These are phyloP conservation scores for Trametes pubescens DNA, from an alignment of 1,284 basidiomycete species.

Conservation along the genomic window DNA sequence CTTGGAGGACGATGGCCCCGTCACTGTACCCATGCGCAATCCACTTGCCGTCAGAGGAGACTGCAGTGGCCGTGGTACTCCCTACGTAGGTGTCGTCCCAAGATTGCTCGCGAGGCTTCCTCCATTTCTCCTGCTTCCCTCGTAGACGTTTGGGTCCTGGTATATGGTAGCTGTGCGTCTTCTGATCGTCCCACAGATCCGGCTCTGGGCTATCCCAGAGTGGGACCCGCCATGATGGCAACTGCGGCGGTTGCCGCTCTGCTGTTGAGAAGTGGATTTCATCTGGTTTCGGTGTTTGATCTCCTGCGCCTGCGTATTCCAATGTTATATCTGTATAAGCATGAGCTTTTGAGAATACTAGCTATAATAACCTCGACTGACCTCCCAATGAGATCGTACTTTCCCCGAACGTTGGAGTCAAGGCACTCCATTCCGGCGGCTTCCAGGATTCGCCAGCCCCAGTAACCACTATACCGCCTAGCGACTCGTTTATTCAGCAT, in stretches of 20 bases:
- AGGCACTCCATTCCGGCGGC: no score
- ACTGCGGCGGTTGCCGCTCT: neutral
- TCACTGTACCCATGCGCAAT: constrained; percentile 11
- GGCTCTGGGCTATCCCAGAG: no score
- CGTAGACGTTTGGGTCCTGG: neutral
- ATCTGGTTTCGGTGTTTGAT: neutral
- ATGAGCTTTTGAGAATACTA: no score
- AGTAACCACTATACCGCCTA: neutral
- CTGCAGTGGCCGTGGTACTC: neutral
- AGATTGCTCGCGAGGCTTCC: neutral
- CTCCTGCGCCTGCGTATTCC: neutral
- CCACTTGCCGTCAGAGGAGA: constrained; percentile 9
- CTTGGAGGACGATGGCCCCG: neutral
- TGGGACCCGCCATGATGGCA: neutral
- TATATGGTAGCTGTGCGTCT: neutral
- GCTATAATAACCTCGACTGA: no score
- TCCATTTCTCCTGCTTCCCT: neutral
- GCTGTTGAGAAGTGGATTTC: neutral
- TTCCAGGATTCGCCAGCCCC: neutral
- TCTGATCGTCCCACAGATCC: neutral
- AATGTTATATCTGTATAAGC: no score
- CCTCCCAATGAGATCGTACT: no score
- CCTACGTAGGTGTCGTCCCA: neutral
- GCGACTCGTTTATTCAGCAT: neutral
- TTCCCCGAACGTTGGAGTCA: no score